Conservation (phyloP, 352 stramenopile species). For the Phytophthora crassamura region DNA sequence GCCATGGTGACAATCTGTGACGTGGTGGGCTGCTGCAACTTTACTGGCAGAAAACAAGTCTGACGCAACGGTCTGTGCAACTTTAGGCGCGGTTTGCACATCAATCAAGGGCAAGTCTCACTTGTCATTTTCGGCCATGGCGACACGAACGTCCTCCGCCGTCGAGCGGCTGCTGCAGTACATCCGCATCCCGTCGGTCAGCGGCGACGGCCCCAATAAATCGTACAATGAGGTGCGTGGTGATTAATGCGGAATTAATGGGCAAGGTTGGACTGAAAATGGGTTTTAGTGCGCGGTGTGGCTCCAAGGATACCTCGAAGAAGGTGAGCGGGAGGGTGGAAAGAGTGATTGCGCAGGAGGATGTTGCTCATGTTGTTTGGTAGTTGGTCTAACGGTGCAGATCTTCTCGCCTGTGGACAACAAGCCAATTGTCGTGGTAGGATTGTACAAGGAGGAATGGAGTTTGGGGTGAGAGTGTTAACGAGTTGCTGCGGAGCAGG, state of each 20-base stretch:
- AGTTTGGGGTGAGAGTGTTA: background rate
- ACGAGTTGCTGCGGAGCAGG: slow-evolving; percentile 26
- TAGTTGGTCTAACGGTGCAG: slow-evolving; percentile 55
- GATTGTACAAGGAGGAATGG: background rate
- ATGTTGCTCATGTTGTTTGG: background rate
- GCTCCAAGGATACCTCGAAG: slow-evolving; percentile 61
- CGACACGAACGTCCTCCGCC: slow-evolving; percentile 7
- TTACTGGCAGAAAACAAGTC: slow-evolving; percentile 7
- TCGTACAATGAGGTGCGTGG: slow-evolving; percentile 60
- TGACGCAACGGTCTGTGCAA: background rate
- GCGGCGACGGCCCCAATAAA: slow-evolving; percentile 68
- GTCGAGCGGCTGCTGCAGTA: slow-evolving; percentile 78
- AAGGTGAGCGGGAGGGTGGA: slow-evolving; percentile 32
- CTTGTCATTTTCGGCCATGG: slow-evolving; percentile 12
- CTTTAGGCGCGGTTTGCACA: slow-evolving; percentile 12
- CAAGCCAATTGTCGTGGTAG: slow-evolving; percentile 93
- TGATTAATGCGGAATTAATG: background rate
- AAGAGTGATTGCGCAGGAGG: background rate
- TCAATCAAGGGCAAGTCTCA: slow-evolving; percentile 5
- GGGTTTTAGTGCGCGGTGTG: slow-evolving; percentile 58
- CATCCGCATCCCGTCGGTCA: slow-evolving; percentile 80
- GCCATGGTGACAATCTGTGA: slow-evolving; percentile 27
- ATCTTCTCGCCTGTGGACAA: slow-evolving; percentile 63
- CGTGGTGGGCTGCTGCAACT: slow-evolving; percentile 15
- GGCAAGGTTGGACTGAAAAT: background rate